Evolutionary conservation across 352 stramenopile genomes (phyloP).

Genomic region (Phytophthora pini): DNA sequence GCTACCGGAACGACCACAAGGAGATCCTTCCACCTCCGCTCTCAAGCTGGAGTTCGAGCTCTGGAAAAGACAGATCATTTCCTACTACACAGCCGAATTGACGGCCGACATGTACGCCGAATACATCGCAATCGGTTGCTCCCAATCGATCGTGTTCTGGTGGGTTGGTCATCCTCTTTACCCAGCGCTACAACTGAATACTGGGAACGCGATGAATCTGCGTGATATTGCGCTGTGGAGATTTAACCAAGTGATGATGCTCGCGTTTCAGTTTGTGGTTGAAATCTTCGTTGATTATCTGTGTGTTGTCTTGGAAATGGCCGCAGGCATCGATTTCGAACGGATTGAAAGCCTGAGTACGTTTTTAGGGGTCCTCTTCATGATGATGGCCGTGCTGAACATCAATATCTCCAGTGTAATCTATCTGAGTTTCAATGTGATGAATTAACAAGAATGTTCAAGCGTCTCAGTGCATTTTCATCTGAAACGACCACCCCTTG

Average conservation of each 20-base stretch:
- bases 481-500: slow-evolving; percentile 27
- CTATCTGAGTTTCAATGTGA: slow-evolving; percentile 11
- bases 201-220: background rate
- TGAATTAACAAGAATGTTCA: background rate
- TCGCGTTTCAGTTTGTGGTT: slow-evolving; percentile 28
- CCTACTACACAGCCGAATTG: slow-evolving; percentile 43
- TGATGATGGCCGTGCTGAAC: slow-evolving; percentile 38
- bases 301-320: slow-evolving; percentile 39
- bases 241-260: slow-evolving; percentile 24
- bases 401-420: slow-evolving; percentile 38
- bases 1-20: background rate
- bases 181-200: slow-evolving; percentile 15
- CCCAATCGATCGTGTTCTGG: slow-evolving; percentile 49
- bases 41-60: slow-evolving; percentile 28
- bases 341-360: slow-evolving; percentile 29
- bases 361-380: slow-evolving; percentile 35
- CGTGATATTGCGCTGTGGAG: slow-evolving; percentile 7
- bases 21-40: background rate
- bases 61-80: slow-evolving; percentile 36
- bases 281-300: slow-evolving; percentile 43
- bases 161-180: slow-evolving; percentile 48
- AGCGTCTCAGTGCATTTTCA: no score
- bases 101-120: slow-evolving; percentile 61
- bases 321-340: slow-evolving; percentile 33
- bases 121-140: slow-evolving; percentile 59